A percentile compares a stretch with the other conserved stretches of the same genome.
phyloP scores from a whole-genome alignment of 129 eudicot genomes.

The Centella asiatica region DNA sequence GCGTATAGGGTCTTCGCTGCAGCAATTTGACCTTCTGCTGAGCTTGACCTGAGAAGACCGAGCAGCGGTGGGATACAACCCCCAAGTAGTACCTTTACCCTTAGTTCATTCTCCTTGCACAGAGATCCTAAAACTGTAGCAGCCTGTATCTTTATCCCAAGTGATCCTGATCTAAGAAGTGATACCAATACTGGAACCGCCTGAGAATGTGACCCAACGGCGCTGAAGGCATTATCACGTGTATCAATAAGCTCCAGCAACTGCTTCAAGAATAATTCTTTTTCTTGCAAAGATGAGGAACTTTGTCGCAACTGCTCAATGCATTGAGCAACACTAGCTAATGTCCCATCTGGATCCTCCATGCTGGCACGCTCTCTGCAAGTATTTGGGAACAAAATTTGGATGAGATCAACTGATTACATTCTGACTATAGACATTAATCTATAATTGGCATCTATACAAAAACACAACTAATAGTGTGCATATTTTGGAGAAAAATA shows the following conservation, averaged over 20 bases:
- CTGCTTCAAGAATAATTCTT: constrained; percentile 70
- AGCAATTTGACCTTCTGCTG: constrained; percentile 89
- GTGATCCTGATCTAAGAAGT: constrained; percentile 86
- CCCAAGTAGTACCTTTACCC: constrained; percentile 89
- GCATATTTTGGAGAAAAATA: not conserved
- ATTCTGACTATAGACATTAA: not conserved
- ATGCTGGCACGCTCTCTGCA: constrained; percentile 89
- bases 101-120: constrained; percentile 92
- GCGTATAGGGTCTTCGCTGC: constrained; percentile 91
- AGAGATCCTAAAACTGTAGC: constrained; percentile 88
- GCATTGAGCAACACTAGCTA: constrained; percentile 99
- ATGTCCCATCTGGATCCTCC: constrained; percentile 99
- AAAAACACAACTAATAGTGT: not conserved
- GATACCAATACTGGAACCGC: constrained; percentile 99
- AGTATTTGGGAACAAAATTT: not conserved
- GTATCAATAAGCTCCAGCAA: constrained; percentile 78
- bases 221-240: constrained; percentile 92
- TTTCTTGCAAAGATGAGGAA: constrained; percentile 78
- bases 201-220: constrained; percentile 98
- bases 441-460: not conserved
- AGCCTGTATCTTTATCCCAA: constrained; percentile 90
- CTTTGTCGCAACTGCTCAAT: constrained; percentile 90
- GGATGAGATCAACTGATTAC: not conserved
- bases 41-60: constrained; percentile 79
- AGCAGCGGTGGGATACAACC: constrained; percentile 99